A percentile compares a stretch with the other conserved stretches of the same genome.
These are phyloP conservation scores for Tetrapisispora nanseiensis DNA, from an alignment of 805 yeast genomes.

Conservation along the genomic window DNA sequence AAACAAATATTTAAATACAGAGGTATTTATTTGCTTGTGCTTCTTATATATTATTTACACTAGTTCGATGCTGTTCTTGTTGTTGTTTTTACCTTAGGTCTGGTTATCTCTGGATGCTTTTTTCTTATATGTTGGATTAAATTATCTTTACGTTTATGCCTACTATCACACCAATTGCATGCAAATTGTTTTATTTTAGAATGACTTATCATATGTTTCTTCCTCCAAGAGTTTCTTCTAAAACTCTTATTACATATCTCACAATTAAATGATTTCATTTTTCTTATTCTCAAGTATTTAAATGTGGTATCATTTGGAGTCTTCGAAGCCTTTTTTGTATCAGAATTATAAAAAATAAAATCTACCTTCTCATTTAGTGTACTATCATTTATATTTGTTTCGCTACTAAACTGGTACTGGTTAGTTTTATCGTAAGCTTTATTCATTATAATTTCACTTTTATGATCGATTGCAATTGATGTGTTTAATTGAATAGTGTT, in stretches of 20 bases:
- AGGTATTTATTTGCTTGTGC: too few relatives aligned
- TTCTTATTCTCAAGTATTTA: neutral
- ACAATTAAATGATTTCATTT: conserved; percentile 9
- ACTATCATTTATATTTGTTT: too few relatives aligned
- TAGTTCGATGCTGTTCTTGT: too few relatives aligned
- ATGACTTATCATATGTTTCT: conserved; percentile 26
- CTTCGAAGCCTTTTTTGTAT: neutral
- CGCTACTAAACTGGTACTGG: too few relatives aligned
- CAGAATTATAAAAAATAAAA: neutral
- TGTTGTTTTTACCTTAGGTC: neutral
- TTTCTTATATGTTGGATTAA: conserved; percentile 25
- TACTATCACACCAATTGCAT: conserved; percentile 25
- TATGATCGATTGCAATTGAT: too few relatives aligned
- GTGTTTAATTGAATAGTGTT: too few relatives aligned
- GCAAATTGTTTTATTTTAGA: conserved; percentile 17
- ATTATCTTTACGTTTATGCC: conserved; percentile 28
- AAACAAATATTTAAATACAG: too few relatives aligned
- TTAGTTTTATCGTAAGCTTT: too few relatives aligned
- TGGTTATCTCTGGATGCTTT: conserved; percentile 13
- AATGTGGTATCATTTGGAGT: neutral
- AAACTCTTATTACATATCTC: conserved; percentile 25
- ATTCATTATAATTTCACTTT: too few relatives aligned
- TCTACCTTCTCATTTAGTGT: neutral
- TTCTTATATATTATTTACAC: too few relatives aligned
- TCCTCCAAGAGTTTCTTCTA: conserved; percentile 24